Evolutionary conservation across 2,329 filamentous ascomycete species (phyloP), one percentile per base, ranked within the genome.

Genomic region (Clarireedia paspali): DNA sequence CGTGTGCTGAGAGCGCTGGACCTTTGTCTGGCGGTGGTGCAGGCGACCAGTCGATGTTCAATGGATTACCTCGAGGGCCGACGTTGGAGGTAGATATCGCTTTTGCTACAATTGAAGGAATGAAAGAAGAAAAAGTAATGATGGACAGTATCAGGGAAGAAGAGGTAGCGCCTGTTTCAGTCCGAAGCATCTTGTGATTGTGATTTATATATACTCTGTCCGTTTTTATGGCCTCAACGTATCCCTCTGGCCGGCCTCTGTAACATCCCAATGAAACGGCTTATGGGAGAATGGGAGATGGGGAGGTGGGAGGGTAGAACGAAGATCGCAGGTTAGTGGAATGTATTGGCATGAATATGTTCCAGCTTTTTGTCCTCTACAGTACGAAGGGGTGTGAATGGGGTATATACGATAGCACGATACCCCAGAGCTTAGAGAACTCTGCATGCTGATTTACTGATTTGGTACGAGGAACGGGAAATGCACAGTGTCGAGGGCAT

Each of bases 11-110:
- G 46, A 83, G 69, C 7, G 80, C 74, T 57, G 84, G 80, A 6
- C 81, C 82, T 71, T 83, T 74, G 70, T 83, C 77, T 56, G 82
- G 77, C 51, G 81, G 70, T 44, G 82, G 82, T 36, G 83, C 78
- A 48, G 81, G 81, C 60, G 73, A 73, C 61, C 76, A 76, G 66
- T 81, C 76, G 67, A 83, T 68, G 14, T 27, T 20, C n/a, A 56
- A n/a, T 6, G 53, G 53, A 46, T 56, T 56, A 34, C 53, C 47
- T 45, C 39, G 26, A 24, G 47, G 4, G 10, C 20, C 20, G 20
- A 27, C 3, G n/a, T 46, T 39, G 6, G 12, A 46, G 2, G 17
- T 24, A 17, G 24, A 7, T 15, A 55, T 6, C 20, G 53, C 36
- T 42, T 44, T 55, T 17, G 53, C 34, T 3, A 39, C 38, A 15